Evolutionary conservation across 768 basidiomycete species (phyloP).

Genomic region (Paxillus involutus): DNA sequence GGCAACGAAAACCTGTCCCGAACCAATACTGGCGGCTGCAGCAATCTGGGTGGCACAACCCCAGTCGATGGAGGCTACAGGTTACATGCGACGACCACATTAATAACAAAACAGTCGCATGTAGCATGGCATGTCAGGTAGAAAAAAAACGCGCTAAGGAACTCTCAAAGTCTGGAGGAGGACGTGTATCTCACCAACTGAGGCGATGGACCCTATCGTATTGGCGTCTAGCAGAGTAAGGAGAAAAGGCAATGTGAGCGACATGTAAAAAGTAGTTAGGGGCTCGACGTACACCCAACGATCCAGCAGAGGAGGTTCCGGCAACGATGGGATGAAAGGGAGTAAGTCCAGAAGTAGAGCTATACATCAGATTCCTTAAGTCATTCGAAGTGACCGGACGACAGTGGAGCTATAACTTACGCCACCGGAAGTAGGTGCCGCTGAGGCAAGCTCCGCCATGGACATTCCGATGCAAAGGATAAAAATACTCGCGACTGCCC

Average conservation of each 20-base stretch:
- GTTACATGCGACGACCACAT: not conserved
- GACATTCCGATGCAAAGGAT: slow-evolving; percentile 39
- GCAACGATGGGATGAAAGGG: slow-evolving; percentile 53
- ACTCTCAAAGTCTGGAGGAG: not conserved
- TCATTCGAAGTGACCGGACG: not conserved
- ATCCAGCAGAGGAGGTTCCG: slow-evolving; percentile 65
- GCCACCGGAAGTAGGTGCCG: slow-evolving; percentile 43
- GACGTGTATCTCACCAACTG: slow-evolving; percentile 29
- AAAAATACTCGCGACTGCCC: slow-evolving; percentile 38
- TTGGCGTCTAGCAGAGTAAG: slow-evolving; percentile 39
- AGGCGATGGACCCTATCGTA: slow-evolving; percentile 51
- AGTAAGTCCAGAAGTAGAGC: slow-evolving; percentile 72
- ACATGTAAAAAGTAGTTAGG: not conserved
- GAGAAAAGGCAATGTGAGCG: not conserved
- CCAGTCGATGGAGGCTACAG: slow-evolving; percentile 62
- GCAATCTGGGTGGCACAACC: slow-evolving; percentile 63
- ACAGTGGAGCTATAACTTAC: slow-evolving; percentile 16
- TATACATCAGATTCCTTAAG: slow-evolving; percentile 15
- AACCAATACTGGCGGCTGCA: slow-evolving; percentile 62
- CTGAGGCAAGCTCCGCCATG: slow-evolving; percentile 43
- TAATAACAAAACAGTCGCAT: not conserved
- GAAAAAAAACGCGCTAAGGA: not conserved
- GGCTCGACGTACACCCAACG: slow-evolving; percentile 54
- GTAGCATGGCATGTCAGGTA: not conserved
- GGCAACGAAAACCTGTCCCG: slow-evolving; percentile 34